Percentiles rank a stretch among this genome's conserved stretches.
Conservation (phyloP, 352 stramenopile genomes). For the Pythium aristosporum region DNA sequence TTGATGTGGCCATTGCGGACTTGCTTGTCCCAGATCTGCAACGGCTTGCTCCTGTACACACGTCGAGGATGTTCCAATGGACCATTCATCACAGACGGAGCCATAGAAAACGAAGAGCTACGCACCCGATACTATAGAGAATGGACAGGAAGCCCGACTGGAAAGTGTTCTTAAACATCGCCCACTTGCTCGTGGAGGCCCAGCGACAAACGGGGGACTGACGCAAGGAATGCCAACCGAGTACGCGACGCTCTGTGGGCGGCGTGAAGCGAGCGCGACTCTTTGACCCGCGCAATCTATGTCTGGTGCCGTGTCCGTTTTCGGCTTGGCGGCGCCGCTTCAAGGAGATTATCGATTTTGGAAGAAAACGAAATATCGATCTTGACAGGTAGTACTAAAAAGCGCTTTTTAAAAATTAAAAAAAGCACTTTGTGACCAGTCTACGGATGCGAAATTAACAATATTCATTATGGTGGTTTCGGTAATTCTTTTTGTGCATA, state of each 20-base stretch:
- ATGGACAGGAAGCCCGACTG: conserved; percentile 98
- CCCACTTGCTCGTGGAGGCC: background rate
- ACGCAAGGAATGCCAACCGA: background rate
- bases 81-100: background rate
- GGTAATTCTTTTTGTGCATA: conserved; percentile 11
- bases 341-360: background rate
- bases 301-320: background rate
- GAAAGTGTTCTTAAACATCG: conserved; percentile 98
- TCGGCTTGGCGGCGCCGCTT: background rate
- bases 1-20: conserved; percentile 99
- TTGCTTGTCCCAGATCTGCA: conserved; percentile 98
- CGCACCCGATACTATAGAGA: conserved; percentile 95
- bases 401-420: background rate
- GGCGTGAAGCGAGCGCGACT: too few species aligned
- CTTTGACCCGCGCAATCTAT: background rate
- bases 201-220: background rate
- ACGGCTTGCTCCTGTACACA: conserved; percentile 89
- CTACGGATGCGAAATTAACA: background rate
- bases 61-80: background rate
- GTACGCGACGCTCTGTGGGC: background rate
- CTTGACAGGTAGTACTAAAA: background rate
- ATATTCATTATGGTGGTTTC: background rate
- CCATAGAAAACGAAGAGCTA: conserved; percentile 2
- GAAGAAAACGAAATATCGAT: background rate
- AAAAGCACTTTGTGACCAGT: background rate